phyloP scores from a whole-genome alignment of 1,139 yeast species.

The Magnusiomyces fungicola region DNA sequence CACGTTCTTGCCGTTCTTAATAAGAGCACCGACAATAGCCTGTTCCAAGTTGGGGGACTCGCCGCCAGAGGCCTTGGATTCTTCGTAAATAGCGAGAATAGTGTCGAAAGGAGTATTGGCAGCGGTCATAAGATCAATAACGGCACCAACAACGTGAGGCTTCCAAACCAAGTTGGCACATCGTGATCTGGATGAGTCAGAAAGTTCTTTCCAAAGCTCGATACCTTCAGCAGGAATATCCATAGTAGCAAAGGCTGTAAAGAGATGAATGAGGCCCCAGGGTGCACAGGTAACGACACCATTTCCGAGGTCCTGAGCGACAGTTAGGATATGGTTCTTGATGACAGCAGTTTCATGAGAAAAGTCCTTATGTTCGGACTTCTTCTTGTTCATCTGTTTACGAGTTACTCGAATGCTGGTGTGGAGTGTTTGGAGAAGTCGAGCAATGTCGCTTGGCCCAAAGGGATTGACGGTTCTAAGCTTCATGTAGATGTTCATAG shows the following conservation, averaged over 20 bases:
- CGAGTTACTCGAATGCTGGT: slow-evolving; percentile 16
- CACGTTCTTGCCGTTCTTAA: slow-evolving; percentile 43
- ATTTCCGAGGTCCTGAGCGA: slow-evolving; percentile 43
- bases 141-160: slow-evolving; percentile 61
- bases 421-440: slow-evolving; percentile 26
- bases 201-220: slow-evolving; percentile 38
- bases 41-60: slow-evolving; percentile 42
- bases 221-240: slow-evolving; percentile 47
- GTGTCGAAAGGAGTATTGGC: slow-evolving; percentile 57
- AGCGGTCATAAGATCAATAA: slow-evolving; percentile 60
- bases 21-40: slow-evolving; percentile 56
- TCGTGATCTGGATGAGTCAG: slow-evolving; percentile 10
- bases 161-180: slow-evolving; percentile 26
- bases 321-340: slow-evolving; percentile 18
- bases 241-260: slow-evolving; percentile 52
- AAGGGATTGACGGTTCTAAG: slow-evolving; percentile 21
- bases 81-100: slow-evolving; percentile 41
- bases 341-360: slow-evolving; percentile 12
- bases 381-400: slow-evolving; percentile 14
- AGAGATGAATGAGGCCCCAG: slow-evolving; percentile 50
- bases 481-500: slow-evolving; percentile 24
- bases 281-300: slow-evolving; percentile 39
- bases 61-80: slow-evolving; percentile 33
- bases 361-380: slow-evolving; percentile 14
- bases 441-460: slow-evolving; percentile 21